Conservation (phyloP, 1,139 yeast species). For the Protomyces inouyei region DNA sequence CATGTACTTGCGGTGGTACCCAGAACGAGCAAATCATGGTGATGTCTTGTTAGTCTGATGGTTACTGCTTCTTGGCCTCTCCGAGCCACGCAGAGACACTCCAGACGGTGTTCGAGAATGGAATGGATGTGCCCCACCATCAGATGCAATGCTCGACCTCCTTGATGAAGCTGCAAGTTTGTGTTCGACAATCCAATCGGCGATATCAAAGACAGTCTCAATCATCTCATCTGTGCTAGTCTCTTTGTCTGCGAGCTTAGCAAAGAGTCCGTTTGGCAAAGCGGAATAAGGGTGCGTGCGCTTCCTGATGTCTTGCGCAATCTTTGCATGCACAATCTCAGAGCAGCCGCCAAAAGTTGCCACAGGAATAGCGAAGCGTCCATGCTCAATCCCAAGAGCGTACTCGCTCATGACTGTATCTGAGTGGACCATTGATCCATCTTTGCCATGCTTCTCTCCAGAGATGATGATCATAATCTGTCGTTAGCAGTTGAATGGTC, state of each 20-base stretch:
- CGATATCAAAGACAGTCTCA: conserved; percentile 3
- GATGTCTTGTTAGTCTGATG: too few species aligned
- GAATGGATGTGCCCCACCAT: neutral
- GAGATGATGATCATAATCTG: conserved; percentile 11
- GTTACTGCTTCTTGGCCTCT: neutral
- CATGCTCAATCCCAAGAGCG: conserved; percentile 3
- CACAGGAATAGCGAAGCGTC: conserved; percentile 13
- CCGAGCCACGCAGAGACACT: neutral
- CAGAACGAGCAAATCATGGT: too few species aligned
- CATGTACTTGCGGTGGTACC: too few species aligned
- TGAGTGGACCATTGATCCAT: conserved; percentile 8
- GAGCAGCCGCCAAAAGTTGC: conserved; percentile 14
- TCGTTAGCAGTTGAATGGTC: neutral
- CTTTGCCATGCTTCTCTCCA: conserved; percentile 11
- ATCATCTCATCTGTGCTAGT: neutral
- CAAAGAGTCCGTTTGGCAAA: conserved; percentile 18
- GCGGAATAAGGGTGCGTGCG: conserved; percentile 10
- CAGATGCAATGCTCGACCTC: conserved; percentile 6
- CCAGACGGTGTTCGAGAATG: neutral
- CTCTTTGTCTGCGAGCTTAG: neutral
- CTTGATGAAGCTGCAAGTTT: conserved; percentile 9
- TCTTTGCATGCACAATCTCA: conserved; percentile 4
- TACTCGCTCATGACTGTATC: conserved; percentile 16
- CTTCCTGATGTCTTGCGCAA: conserved; percentile 1
- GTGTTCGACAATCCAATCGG: conserved; percentile 18